Conservation (phyloP, 371 early-diverging fungal genomes). For the Encephalitozoon intestinalis region DNA sequence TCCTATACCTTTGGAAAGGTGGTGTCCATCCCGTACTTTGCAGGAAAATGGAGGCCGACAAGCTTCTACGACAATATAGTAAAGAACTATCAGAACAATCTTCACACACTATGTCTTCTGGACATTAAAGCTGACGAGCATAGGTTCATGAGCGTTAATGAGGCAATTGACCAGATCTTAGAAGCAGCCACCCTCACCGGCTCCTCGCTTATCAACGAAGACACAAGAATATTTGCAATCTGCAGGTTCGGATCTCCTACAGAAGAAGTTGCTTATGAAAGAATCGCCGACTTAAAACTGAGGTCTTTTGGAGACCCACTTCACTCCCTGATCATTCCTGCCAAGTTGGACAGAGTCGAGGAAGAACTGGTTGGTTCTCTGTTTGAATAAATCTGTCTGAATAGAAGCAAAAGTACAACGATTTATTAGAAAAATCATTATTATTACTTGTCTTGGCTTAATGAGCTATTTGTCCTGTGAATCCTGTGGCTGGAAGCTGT, state of each 20-base stretch:
- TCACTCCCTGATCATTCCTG: constrained; percentile 85
- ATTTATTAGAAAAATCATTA: neutral
- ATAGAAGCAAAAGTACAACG: neutral
- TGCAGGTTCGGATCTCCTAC: constrained; percentile 77
- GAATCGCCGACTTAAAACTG: constrained; percentile 69
- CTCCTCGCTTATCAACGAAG: constrained; percentile 61
- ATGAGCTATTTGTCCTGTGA: neutral
- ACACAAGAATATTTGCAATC: constrained; percentile 78
- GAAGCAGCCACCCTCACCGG: constrained; percentile 70
- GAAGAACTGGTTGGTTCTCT: constrained; percentile 64
- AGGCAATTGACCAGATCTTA: constrained; percentile 78
- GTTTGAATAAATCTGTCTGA: neutral
- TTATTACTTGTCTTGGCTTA: neutral
- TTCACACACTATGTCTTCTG: constrained; percentile 90
- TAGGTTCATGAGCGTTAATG: constrained; percentile 89
- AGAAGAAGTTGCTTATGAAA: constrained; percentile 75
- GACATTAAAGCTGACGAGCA: constrained; percentile 94
- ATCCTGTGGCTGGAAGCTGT: neutral
- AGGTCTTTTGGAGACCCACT: constrained; percentile 77
- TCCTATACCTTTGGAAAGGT: constrained; percentile 95
- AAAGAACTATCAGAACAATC: constrained; percentile 69
- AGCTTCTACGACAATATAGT: constrained; percentile 85
- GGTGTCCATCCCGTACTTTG: constrained; percentile 93
- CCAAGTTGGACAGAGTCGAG: constrained; percentile 79
- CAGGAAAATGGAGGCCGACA: constrained; percentile 84